phyloP scores from a whole-genome alignment of 352 stramenopile species.

The Globisporangium spiculum region DNA sequence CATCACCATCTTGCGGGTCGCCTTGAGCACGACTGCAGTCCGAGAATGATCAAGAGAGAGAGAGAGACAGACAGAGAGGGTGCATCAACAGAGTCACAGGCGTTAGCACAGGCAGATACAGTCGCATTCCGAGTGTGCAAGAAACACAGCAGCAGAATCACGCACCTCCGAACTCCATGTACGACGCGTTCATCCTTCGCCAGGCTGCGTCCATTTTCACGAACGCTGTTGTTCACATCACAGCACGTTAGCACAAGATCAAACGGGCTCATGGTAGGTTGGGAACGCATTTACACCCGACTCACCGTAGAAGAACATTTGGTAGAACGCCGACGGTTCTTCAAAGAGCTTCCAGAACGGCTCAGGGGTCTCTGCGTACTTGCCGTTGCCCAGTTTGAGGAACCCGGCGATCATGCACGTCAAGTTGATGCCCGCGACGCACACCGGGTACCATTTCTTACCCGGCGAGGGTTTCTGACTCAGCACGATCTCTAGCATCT shows the following conservation, averaged over 20 bases:
- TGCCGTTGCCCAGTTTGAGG: conserved; percentile 63
- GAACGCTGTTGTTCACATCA: conserved; percentile 44
- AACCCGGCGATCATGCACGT: conserved; percentile 76
- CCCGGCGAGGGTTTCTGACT: conserved; percentile 41
- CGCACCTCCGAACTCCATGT: conserved; percentile 86
- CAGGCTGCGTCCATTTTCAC: conserved; percentile 85
- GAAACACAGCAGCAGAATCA: background rate
- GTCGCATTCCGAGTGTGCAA: background rate
- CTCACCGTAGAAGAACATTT: conserved; percentile 68
- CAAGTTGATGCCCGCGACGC: conserved; percentile 82
- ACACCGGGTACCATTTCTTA: conserved; percentile 79
- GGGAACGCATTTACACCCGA: background rate
- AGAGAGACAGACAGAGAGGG: background rate
- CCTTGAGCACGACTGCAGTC: conserved; percentile 72
- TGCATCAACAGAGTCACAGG: background rate
- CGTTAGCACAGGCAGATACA: background rate
- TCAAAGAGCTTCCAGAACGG: conserved; percentile 76
- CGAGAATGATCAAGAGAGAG: background rate
- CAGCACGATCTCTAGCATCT: conserved; percentile 64
- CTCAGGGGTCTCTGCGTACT: conserved; percentile 36
- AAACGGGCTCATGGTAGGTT: background rate
- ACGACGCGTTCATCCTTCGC: conserved; percentile 75
- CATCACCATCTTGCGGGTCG: conserved; percentile 49
- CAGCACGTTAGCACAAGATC: background rate
- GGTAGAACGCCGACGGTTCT: conserved; percentile 81